Evolutionary conservation across 257 asterid species (phyloP).

Genomic region (Craterostigma plantagineum): DNA sequence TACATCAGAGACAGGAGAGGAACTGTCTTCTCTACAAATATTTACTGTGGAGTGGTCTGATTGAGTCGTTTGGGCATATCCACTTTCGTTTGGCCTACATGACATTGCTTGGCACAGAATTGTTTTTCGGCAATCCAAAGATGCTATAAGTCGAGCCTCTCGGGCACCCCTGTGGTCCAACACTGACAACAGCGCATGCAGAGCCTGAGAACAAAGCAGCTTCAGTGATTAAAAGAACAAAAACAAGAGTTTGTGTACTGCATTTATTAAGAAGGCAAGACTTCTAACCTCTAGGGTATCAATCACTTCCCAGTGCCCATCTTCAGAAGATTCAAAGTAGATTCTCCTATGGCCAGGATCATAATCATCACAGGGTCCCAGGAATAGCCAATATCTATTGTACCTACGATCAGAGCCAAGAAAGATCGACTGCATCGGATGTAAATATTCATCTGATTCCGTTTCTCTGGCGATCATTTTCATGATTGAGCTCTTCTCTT

Average conservation of each 20-base stretch:
- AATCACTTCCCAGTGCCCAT: constrained; percentile 82
- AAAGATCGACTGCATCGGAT: constrained; percentile 91
- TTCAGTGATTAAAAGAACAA: constrained; percentile 9
- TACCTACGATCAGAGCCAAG: constrained; percentile 97
- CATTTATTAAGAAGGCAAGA: not conserved
- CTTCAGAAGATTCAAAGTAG: constrained; percentile 96
- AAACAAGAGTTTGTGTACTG: too few relatives aligned
- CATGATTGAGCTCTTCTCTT: constrained; percentile 22
- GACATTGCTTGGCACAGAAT: constrained; percentile 43
- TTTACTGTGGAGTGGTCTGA: too few relatives aligned
- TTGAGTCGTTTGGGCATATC: too few relatives aligned
- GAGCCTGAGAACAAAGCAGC: constrained; percentile 32
- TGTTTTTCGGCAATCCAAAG: constrained; percentile 45
- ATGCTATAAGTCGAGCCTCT: constrained; percentile 68
- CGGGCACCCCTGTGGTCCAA: constrained; percentile 74
- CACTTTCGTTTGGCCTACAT: constrained; percentile 18
- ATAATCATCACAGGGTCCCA: constrained; percentile 85
- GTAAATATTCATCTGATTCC: constrained; percentile 32
- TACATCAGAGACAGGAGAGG: constrained; percentile 88
- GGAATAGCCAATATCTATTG: constrained; percentile 92
- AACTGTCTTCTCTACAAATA: too few relatives aligned
- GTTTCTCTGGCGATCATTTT: constrained; percentile 20
- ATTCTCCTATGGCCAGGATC: constrained; percentile 97
- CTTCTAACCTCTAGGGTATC: constrained; percentile 64
- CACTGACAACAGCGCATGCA: constrained; percentile 38